Base-by-base conservation (phyloP, 2,329 filamentous ascomycete species). In the Trichoderma asperellum region DNA sequence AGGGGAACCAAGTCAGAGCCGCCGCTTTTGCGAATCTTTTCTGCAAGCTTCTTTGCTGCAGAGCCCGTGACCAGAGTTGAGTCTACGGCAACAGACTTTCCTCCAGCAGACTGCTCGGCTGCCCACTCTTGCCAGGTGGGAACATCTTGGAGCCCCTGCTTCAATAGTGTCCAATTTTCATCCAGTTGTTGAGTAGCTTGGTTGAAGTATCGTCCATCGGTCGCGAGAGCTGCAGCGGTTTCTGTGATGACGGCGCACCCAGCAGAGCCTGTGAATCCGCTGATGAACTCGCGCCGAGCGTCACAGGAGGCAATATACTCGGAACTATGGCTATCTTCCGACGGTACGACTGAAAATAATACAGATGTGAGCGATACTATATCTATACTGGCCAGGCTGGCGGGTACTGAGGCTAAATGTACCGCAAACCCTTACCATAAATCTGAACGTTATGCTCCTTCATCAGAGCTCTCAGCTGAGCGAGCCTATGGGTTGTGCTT, bases 271-370 rank as follows among this genome's bases (percentile, higher is more conserved):
- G 93, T 93, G 81, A 99, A 99, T 32, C 96, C 95, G 71, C 90
- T 94, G 74, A 99, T 97, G 77, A 91, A 97, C 78, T 91, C 93
- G 84, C 96, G 90, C 74, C 96, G 90, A 71, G 88, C 94, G 83
- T 99, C 96, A 79, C 93, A 97, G n/a, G 91, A 90, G 62, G 96
- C 96, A 79, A 97, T 97, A 81, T 99, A 99, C 83, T 99, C 96
- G 74, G 95, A 98, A 74, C 95, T 93, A 79, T 99, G 96, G 78
- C 93, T 95, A 79, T 99, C 96, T 87, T 98, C 96, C 40, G 95
- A 97, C 0, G 96, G 96, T 7, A 98, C 88, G 77, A 99, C 95
- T 98, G 78, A 67, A 66, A 63, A 40, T 49, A 60, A 65, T 8
- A 35, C 21, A 37, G 6, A 27, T 27, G 57, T 68, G 24, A 56